Base-by-base conservation (phyloP, 2,329 filamentous ascomycete species). In the Cercospora zeina region DNA sequence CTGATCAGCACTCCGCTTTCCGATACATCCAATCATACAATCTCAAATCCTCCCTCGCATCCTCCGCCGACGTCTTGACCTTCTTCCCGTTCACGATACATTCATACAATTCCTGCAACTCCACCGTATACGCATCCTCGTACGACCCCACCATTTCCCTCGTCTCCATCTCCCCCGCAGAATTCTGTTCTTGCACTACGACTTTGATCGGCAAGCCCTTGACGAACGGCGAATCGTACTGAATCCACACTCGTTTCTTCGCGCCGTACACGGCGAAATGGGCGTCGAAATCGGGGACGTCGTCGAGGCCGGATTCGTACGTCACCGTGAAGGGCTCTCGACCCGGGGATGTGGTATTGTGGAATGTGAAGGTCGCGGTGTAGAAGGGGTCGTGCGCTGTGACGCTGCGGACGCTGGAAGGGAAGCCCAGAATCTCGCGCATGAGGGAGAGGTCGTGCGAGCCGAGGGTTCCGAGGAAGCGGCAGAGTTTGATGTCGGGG, bases 201-300 rank as follows among this genome's bases (percentile, higher is more conserved):
- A 85, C 78, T 5, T 75, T 80, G 24, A 83, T 80, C 0, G 81
- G 80, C 1, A 85, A 71, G 0, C 80, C 83, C 65, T 84, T 84
- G n/a, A 85, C 76, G 60, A 82, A 85, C 0, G 85, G 85, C 0
- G 83, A 82, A 60, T 87, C 83, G 65, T 82, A 85, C 36, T 81
- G 69, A 10, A 87, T 76, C 1, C 75, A 77, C 0, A 87, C 80
- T 0, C 79, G 81, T 73, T 87, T 87, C 6, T 78, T 74, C 14
- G 76, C 70, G 0, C 80, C 80, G 65, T 85, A 87, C 0, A 87
- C 75, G 2, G 80, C 80, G 6, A 85, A 70, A 47, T 80, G 77
- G 0, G 82, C 81, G 58, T 85, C 83, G 54, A 85, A 85, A 0
- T 73, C 67, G 0, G 84, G 82, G 0, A 88, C 78, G 0, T 71